Conservation (phyloP, 2,329 filamentous ascomycete species). For the Hymenoscyphus albidus region DNA sequence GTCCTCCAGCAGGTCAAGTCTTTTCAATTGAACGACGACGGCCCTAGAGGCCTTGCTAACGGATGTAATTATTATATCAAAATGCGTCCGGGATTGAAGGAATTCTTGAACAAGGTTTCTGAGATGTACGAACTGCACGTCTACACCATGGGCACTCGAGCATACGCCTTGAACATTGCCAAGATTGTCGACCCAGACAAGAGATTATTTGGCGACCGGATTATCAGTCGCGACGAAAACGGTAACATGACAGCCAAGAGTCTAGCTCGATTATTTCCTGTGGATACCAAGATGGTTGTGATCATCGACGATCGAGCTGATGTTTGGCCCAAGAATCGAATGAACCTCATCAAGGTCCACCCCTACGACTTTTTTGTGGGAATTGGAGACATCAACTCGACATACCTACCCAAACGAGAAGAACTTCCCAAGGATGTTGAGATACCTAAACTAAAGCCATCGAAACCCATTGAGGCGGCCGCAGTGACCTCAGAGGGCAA, state of each 20-base stretch:
- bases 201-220: conserved; percentile 87
- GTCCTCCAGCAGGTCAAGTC: conserved; percentile 83
- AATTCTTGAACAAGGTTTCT: conserved; percentile 75
- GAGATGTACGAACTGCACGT: conserved; percentile 91
- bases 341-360: conserved; percentile 89
- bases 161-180: conserved; percentile 90
- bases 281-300: conserved; percentile 98
- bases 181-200: conserved; percentile 88
- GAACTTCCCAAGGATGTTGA: conserved; percentile 40
- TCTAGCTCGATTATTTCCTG: conserved; percentile 85
- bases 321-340: conserved; percentile 86
- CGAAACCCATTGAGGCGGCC: conserved; percentile 4
- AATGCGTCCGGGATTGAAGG: conserved; percentile 78
- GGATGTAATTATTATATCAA: conserved; percentile 99
- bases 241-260: conserved; percentile 89
- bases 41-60: conserved; percentile 61
- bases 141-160: conserved; percentile 97
- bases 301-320: conserved; percentile 97
- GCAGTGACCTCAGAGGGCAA: not conserved
- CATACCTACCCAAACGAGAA: conserved; percentile 79
- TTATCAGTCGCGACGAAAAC: conserved; percentile 95
- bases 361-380: conserved; percentile 98
- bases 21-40: conserved; percentile 88
- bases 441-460: conserved; percentile 24
- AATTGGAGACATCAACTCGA: conserved; percentile 97